These are phyloP conservation scores for Podaxis sp. DNA, from an alignment of 768 basidiomycete species.

Conservation along the genomic window DNA sequence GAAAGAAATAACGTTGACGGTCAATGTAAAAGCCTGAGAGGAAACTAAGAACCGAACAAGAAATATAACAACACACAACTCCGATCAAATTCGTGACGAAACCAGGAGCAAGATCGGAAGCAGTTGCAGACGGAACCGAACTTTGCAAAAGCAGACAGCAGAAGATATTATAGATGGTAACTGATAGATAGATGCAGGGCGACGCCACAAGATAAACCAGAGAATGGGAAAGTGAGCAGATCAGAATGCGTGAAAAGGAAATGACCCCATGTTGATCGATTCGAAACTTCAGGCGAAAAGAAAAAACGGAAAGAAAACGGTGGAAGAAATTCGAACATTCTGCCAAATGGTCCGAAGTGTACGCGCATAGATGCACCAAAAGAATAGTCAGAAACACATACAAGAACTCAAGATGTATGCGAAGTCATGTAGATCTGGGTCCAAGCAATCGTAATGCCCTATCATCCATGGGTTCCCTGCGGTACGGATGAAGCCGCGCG, in stretches of 20 bases:
- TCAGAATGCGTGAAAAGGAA: background rate
- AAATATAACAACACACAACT: background rate
- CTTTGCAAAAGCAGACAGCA: background rate
- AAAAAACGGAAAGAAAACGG: background rate
- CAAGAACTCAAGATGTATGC: background rate
- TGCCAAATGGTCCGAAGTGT: background rate
- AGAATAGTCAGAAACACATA: background rate
- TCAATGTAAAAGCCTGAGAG: background rate
- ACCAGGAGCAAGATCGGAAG: background rate
- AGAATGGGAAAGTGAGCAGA: background rate
- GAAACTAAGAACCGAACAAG: background rate
- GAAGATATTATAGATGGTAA: background rate
- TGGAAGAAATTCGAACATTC: background rate
- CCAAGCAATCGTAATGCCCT: constrained; percentile 51
- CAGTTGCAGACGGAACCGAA: background rate
- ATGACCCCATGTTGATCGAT: background rate
- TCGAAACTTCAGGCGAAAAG: background rate
- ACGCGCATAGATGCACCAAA: background rate
- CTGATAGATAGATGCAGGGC: background rate
- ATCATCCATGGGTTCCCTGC: constrained; percentile 64
- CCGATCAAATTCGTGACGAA: background rate
- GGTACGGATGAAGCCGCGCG: constrained; percentile 53
- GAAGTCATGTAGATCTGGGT: constrained; percentile 21
- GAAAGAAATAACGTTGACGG: background rate
- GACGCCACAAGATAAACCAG: background rate